These are phyloP conservation scores for Aspergillus versicolor DNA, from an alignment of 2,329 filamentous ascomycete genomes.

Conservation along the genomic window DNA sequence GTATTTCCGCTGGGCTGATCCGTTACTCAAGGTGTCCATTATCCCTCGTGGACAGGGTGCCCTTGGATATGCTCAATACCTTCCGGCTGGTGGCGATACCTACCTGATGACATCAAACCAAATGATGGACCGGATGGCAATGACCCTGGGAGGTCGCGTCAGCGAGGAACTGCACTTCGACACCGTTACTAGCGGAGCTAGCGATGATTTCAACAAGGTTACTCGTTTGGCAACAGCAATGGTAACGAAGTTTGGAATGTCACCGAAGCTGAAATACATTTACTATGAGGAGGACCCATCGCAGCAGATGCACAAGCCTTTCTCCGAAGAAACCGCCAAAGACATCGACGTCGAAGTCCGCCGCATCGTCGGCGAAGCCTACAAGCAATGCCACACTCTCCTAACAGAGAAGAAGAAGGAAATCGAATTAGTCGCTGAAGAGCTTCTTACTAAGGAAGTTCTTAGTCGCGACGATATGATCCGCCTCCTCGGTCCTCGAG, in stretches of 20 bases:
- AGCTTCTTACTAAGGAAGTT: slow-evolving; percentile 88
- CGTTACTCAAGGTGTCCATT: slow-evolving; percentile 96
- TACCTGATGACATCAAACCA: slow-evolving; percentile 96
- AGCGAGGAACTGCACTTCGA: slow-evolving; percentile 97
- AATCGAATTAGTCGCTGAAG: slow-evolving; percentile 86
- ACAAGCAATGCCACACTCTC: slow-evolving; percentile 83
- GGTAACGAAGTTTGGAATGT: slow-evolving; percentile 99
- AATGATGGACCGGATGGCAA: slow-evolving; percentile 99
- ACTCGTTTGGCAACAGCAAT: slow-evolving; percentile 93
- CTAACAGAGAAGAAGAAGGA: slow-evolving; percentile 83
- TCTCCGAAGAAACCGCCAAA: slow-evolving; percentile 89
- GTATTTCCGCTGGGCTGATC: slow-evolving; percentile 96
- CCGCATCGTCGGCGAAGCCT: slow-evolving; percentile 87
- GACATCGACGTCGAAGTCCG: slow-evolving; percentile 90
- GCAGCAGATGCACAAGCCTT: slow-evolving; percentile 86
- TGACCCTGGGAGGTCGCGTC: slow-evolving; percentile 94
- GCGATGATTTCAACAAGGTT: slow-evolving; percentile 98
- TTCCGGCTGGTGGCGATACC: slow-evolving; percentile 78
- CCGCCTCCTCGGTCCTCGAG: slow-evolving; percentile 77
- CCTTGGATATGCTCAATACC: slow-evolving; percentile 93
- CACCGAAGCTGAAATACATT: slow-evolving; percentile 84
- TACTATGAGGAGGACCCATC: slow-evolving; percentile 78
- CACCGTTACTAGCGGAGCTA: slow-evolving; percentile 90
- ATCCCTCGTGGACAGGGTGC: slow-evolving; percentile 94
- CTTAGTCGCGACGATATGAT: slow-evolving; percentile 90